Base-by-base conservation (phyloP, 2,329 filamentous ascomycete genomes). In the Fusarium sp. region DNA sequence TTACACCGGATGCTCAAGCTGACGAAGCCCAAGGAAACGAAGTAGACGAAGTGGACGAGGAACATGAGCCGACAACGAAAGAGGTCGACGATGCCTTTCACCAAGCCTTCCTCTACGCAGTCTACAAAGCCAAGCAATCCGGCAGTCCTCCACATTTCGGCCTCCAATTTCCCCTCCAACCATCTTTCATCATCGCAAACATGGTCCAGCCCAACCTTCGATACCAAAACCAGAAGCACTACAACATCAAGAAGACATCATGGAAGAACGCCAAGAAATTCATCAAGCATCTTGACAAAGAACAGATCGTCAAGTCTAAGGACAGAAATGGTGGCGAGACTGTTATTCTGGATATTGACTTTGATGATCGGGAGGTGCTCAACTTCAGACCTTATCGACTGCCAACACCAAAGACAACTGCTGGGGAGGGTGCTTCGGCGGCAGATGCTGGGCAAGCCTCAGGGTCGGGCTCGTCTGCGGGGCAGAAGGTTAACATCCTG, bases 261-360 rank as follows among this genome's bases (percentile, higher is more conserved):
- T 75, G 73, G 73, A 75, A 75, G 27, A 75, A 70, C 8, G 62
- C 62, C 7, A 75, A 75, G 12, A 75, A 74, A 27, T 75, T 75
- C 33, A 75, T 75, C 40, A 75, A 75, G 27, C 62, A 75, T 33
- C 32, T 75, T 5, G 62, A 72, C 14, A 75, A 75, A 53, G 20
- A 41, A 1, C 30, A 44, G 0, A 30, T 75, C 7, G 62, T 70
- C 1, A 70, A 68, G 13, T 66, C 73, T 0, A 75, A 75, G 20
- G 73, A 75, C 12, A 48, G 73, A 4, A 75, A 75, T 3, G 73
- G 73, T 5, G 73, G 73, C 1, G 73, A 75, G 46, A 75, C 73
- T 7, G 73, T 75, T 11, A 75, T 75, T 33, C 62, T 75, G 2
- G 65, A 57, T 6, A 70, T 75, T 10, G 65, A 75, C 60, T 75